Evolutionary conservation across 139 green algal species (phyloP), one percentile per base, ranked within the genome.

Genomic region (Diplosphaera chodatii): DNA sequence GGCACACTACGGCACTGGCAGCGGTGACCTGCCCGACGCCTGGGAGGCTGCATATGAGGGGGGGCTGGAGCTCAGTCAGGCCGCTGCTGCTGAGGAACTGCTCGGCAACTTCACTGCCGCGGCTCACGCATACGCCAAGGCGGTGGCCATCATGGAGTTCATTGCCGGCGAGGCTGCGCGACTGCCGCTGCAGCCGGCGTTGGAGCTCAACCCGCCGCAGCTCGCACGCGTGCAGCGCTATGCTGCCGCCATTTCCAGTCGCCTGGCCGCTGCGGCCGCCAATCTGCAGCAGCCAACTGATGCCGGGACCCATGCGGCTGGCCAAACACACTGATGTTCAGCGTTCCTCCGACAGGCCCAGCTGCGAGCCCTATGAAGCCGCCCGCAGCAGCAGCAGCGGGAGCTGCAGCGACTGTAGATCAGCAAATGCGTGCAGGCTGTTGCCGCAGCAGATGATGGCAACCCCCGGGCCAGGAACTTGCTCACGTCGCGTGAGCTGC

Each of bases 61-160:
- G 20, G 79, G 78, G 25, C 78, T 85, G 55, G 22, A 48, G 15
- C 70, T 77, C 32, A 77, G 74, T 13, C 63, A 74, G 15, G 74
- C 80, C 15, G 90, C 75, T 1, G 90, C 86, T 15, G 81, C 83
- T 5, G 87, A 94, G 55, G 85, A 90, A 72, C 77, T 90, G 30
- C 67, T 87, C 40, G 83, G 80, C 32, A 84, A 77, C 40, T 33
- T 68, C 72, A 70, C 18, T 34, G 32, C 55, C 69, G 67, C 32
- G 48, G 32, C 72, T 27, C 32, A 29, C 4, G 27, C 56, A 1
- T 80, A 69, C 48, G 66, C 30, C 25, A 73, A 69, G 68, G 75
- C 69, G 1, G 75, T 63, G 4, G 29, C 34, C 2, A 23, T 80
- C 55, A 28, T 80, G 18, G 40, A 40, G 3, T 76, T 80, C 48